These are phyloP conservation scores for Fusarium robinianum DNA, from an alignment of 2,329 filamentous ascomycete species.

Conservation along the genomic window DNA sequence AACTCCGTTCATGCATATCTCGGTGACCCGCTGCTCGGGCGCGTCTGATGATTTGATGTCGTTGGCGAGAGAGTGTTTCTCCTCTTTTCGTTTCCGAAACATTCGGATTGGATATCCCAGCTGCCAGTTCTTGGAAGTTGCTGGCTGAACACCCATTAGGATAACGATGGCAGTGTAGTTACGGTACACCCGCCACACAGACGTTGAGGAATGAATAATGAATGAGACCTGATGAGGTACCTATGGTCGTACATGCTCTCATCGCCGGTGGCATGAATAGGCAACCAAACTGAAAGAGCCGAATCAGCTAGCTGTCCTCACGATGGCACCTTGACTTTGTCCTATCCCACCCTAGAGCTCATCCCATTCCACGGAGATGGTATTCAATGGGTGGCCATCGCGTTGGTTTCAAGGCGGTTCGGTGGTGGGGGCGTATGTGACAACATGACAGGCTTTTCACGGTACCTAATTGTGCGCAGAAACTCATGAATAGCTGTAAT, in stretches of 20 bases:
- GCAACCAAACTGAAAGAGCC: too few species aligned
- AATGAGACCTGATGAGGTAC: constrained; percentile 1
- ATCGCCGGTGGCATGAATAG: constrained; percentile 15
- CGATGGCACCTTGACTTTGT: too few species aligned
- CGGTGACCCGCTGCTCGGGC: too few species aligned
- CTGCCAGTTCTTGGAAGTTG: too few species aligned
- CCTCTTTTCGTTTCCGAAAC: neutral
- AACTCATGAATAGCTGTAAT: constrained; percentile 7
- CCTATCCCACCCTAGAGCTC: constrained; percentile 26
- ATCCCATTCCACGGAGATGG: constrained; percentile 31
- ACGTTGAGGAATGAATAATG: constrained; percentile 3
- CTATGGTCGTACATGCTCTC: too few species aligned
- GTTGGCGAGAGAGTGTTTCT: neutral
- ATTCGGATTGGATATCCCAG: neutral
- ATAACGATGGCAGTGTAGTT: too few species aligned
- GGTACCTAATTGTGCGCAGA: too few species aligned
- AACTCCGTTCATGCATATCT: too few species aligned
- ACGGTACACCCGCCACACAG: constrained; percentile 7
- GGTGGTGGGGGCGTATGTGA: constrained; percentile 14
- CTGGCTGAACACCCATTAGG: too few species aligned
- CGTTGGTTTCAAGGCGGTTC: constrained; percentile 22
- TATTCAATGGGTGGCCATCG: constrained; percentile 21
- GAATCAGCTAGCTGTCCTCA: too few species aligned
- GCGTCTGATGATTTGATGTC: neutral
- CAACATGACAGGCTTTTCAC: too few species aligned